phyloP scores from a whole-genome alignment of 257 asterid species.

The Ophiorrhiza pumila region DNA sequence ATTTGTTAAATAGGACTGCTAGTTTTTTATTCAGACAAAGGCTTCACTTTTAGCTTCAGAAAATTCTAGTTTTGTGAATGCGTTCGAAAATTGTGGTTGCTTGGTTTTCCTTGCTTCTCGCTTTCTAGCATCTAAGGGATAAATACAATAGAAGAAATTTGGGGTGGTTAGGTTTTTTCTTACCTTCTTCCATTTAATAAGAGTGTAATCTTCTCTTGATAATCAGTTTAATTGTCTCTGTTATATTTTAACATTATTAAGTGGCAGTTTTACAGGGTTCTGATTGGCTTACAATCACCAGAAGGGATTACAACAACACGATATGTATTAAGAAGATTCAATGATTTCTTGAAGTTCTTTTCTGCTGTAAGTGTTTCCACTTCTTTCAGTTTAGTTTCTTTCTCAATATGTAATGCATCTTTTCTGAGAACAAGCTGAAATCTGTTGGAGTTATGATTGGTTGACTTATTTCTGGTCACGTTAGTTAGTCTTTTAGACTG shows the following conservation, averaged over 20 bases:
- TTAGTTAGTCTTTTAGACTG: not conserved
- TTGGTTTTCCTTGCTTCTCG: not conserved
- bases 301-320: constrained; percentile 81
- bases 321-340: constrained; percentile 82
- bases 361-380: constrained; percentile 69
- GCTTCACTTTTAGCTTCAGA: not conserved
- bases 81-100: not conserved
- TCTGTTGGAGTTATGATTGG: too few species aligned
- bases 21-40: not conserved
- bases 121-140: not conserved
- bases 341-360: constrained; percentile 84
- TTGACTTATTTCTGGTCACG: not conserved
- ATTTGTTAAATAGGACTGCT: not conserved
- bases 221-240: not conserved
- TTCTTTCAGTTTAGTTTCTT: not conserved
- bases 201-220: not conserved
- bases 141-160: not conserved
- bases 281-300: constrained; percentile 89
- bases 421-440: not conserved
- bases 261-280: constrained; percentile 96
- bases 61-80: not conserved
- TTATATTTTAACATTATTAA: constrained; percentile 35
- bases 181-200: not conserved
- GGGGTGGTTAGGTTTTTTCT: not conserved
- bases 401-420: constrained; percentile 1